Base-by-base conservation (phyloP, 805 yeast genomes). In the Metschnikowia lunata region DNA sequence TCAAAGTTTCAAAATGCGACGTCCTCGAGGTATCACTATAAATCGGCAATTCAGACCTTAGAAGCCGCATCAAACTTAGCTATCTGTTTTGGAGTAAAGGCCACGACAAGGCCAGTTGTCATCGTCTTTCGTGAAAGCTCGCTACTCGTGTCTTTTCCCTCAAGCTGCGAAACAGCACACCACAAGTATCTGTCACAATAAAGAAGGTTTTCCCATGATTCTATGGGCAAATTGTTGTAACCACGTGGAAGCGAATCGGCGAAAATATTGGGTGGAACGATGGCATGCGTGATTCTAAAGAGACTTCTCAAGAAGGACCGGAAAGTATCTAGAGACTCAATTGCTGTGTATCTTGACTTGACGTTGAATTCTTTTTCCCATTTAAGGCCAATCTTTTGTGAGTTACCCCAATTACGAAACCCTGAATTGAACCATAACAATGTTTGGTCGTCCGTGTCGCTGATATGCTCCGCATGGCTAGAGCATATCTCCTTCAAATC, bases 371-470 rank as follows among this genome's bases (percentile, higher is more conserved):
- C 73, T 28, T 63, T 56, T n/a, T 63, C 60, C 36, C 51, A 67
- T 45, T 78, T 74, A 11, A 51, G 32, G 8, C 37, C 34, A 13
- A n/a, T 47, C 29, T 49, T 48, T 14, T 46, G 40, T 51, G 64
- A 26, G 60, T 67, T 61, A 2, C 69, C 70, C 61, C 89, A 84
- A 39, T 71, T 76, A 39, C 72, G 67, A 58, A 82, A 73, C 0
- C 91, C 91, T n/a, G 88, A 83, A 55, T 84, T 83, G 37, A 83
- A 71, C 88, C 89, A 84, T 4, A 82, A 54, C 38, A 80, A 58
- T 0, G 78, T 68, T 35, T 64, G 69, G 41, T 71, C 62, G 58
- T 78, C 82, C 15, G 66, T 63, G 42, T 77, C 82, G 23, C 69
- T 62, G 9, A 80, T 59, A 59, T 80, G 86, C 2, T 79, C 83